A percentile compares a stretch with the other conserved stretches of the same genome.
Evolutionary conservation across 352 stramenopile species (phyloP).

Genomic region (Globisporangium nunn): DNA sequence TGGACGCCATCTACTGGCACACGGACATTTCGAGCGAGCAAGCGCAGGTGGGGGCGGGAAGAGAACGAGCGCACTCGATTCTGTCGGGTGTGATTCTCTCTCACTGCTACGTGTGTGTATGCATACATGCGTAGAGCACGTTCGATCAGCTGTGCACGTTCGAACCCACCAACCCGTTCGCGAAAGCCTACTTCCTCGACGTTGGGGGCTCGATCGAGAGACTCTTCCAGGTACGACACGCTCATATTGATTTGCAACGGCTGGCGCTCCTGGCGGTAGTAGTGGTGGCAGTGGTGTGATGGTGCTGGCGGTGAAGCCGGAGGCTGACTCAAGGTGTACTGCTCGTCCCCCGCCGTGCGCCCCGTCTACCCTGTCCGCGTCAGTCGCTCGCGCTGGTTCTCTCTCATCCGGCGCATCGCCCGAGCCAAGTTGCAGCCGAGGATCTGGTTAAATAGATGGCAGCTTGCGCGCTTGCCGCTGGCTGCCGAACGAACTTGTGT

Average conservation of each 20-base stretch:
- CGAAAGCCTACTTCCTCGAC: slow-evolving; percentile 46
- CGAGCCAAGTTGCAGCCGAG: slow-evolving; percentile 37
- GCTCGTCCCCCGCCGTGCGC: neutral
- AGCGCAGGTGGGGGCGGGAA: slow-evolving; percentile 20
- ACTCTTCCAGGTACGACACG: slow-evolving; percentile 43
- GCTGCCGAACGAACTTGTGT: neutral
- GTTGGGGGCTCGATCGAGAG: slow-evolving; percentile 36
- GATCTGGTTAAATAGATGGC: slow-evolving; percentile 17
- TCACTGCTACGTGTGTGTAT: neutral
- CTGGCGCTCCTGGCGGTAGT: slow-evolving; percentile 11
- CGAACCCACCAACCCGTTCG: slow-evolving; percentile 32
- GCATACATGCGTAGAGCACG: slow-evolving; percentile 3
- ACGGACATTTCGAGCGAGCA: slow-evolving; percentile 18
- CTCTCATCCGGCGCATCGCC: slow-evolving; percentile 41
- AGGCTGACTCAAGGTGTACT: neutral
- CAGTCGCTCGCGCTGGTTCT: slow-evolving; percentile 36
- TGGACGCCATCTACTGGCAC: slow-evolving; percentile 53
- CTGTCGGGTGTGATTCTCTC: too few species aligned
- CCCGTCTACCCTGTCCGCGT: neutral
- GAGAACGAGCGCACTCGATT: neutral
- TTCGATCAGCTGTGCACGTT: slow-evolving; percentile 45
- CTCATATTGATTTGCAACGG: neutral
- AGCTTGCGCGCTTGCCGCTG: neutral
- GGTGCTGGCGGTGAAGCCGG: neutral
- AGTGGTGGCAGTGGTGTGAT: neutral